These are phyloP conservation scores for Venturia asperata DNA, from an alignment of 2,329 filamentous ascomycete genomes.

Conservation along the genomic window DNA sequence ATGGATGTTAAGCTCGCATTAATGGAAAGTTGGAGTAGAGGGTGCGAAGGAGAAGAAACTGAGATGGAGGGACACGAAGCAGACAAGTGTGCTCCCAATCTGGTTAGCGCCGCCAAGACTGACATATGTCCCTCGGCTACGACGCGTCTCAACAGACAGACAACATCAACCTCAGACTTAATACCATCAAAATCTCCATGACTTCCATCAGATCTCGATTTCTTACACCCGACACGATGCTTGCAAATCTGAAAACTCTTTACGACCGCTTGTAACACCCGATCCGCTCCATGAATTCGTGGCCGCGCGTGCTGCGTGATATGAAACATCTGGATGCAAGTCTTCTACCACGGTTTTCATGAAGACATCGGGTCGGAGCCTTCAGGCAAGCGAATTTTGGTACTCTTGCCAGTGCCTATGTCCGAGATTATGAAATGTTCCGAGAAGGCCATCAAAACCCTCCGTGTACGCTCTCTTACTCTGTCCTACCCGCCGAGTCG, in stretches of 20 bases:
- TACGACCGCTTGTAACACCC: not conserved
- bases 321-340: not conserved
- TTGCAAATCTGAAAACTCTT: not conserved
- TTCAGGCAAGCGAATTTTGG: not conserved
- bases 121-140: too few species aligned
- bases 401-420: not conserved
- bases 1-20: too few species aligned
- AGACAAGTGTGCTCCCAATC: too few species aligned
- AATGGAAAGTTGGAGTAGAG: too few species aligned
- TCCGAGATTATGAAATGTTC: not conserved
- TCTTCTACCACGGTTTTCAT: not conserved
- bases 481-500: not conserved
- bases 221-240: not conserved
- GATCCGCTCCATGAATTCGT: not conserved
- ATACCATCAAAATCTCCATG: not conserved
- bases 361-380: not conserved
- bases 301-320: not conserved
- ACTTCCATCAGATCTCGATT: not conserved
- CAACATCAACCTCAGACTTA: too few species aligned
- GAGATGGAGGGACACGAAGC: too few species aligned
- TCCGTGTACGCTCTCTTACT: not conserved
- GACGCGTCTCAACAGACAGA: too few species aligned
- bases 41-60: too few species aligned
- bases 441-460: not conserved
- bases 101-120: too few species aligned